phyloP scores from a whole-genome alignment of 2,329 filamentous ascomycete species.

The Aspergillus intermedius region DNA sequence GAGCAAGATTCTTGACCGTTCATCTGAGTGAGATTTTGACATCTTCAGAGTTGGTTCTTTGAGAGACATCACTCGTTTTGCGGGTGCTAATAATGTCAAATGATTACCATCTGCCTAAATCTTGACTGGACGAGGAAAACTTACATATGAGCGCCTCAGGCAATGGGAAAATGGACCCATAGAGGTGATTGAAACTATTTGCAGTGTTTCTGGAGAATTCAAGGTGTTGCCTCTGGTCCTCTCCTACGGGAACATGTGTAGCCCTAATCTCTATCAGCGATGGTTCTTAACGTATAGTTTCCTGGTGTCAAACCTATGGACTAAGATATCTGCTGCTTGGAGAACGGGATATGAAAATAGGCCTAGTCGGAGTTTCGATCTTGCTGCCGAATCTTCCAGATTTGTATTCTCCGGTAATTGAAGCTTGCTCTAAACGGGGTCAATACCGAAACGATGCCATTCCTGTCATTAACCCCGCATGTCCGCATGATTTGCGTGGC shows the following conservation, averaged over 20 bases:
- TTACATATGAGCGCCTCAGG: slow-evolving; percentile 69
- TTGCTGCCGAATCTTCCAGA: slow-evolving; percentile 51
- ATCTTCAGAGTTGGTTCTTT: slow-evolving; percentile 74
- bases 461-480: background rate
- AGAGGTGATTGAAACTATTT: slow-evolving; percentile 75
- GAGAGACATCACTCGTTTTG: slow-evolving; percentile 85
- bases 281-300: background rate
- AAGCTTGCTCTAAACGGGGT: slow-evolving; percentile 60
- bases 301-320: slow-evolving; percentile 57
- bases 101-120: background rate
- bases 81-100: slow-evolving; percentile 50
- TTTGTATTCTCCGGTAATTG: slow-evolving; percentile 54
- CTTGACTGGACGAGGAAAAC: slow-evolving; percentile 7
- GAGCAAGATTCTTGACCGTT: slow-evolving; percentile 72
- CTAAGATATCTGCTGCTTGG: slow-evolving; percentile 86
- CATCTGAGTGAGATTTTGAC: slow-evolving; percentile 77
- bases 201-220: slow-evolving; percentile 86
- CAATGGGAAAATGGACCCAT: slow-evolving; percentile 55
- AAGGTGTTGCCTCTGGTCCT: slow-evolving; percentile 88
- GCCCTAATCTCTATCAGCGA: slow-evolving; percentile 47
- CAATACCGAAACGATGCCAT: slow-evolving; percentile 1
- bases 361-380: slow-evolving; percentile 69
- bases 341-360: slow-evolving; percentile 94
- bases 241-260: slow-evolving; percentile 93
- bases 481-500: background rate